Conservation (phyloP, 73 alveolate species). For the Stentor coeruleus region DNA sequence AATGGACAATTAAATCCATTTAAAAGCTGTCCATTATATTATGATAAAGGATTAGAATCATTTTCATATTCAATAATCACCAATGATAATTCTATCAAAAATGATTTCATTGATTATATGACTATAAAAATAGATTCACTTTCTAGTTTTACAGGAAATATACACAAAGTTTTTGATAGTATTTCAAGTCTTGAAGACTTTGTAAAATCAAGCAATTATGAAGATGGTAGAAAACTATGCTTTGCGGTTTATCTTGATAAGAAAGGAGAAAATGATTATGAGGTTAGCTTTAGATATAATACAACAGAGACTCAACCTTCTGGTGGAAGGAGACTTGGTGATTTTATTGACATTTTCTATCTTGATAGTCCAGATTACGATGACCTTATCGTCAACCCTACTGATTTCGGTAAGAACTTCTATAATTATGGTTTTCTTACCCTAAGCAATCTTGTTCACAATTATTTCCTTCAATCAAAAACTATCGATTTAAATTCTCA, state of each 20-base stretch:
- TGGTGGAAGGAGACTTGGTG: background rate
- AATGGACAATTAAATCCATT: too few relatives aligned
- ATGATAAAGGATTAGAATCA: too few relatives aligned
- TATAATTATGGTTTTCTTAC: background rate
- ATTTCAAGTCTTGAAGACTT: conserved; percentile 11
- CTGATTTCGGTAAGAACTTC: background rate
- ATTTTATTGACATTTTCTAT: background rate
- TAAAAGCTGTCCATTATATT: too few relatives aligned
- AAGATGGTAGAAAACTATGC: conserved; percentile 2
- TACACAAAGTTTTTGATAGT: conserved; percentile 10
- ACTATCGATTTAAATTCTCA: background rate
- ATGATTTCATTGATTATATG: too few relatives aligned
- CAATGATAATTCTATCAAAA: too few relatives aligned
- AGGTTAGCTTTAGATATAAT: background rate
- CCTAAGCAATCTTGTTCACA: conserved; percentile 9
- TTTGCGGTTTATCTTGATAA: background rate
- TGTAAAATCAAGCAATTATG: background rate
- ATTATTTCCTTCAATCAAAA: conserved; percentile 24
- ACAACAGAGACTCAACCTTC: background rate
- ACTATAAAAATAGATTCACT: too few relatives aligned
- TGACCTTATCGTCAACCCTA: background rate
- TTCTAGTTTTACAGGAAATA: too few relatives aligned
- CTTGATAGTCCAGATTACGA: background rate
- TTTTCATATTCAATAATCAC: too few relatives aligned
- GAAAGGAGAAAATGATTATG: background rate